A percentile compares a stretch with the other conserved stretches of the same genome.
phyloP scores from a whole-genome alignment of 805 yeast genomes.

The Kuraishia molischiana region DNA sequence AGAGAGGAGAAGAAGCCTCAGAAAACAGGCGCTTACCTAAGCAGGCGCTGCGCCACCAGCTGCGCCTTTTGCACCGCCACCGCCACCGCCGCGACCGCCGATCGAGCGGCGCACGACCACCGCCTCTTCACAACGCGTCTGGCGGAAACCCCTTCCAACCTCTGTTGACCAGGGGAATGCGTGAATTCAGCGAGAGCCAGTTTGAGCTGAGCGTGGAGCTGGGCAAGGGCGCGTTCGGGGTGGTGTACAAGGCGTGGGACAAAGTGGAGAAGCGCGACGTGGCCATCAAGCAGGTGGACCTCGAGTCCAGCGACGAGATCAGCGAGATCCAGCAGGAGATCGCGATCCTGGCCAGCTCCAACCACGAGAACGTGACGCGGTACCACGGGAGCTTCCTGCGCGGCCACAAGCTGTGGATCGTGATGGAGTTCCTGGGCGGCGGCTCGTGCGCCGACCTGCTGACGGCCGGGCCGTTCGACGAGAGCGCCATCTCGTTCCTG shows the following conservation, averaged over 20 bases:
- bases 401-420: constrained; percentile 63
- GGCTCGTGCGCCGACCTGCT: constrained; percentile 65
- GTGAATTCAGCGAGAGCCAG: constrained; percentile 23
- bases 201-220: constrained; percentile 43
- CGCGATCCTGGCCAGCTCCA: constrained; percentile 56
- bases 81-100: too few species aligned
- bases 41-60: too few species aligned
- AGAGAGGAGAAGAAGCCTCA: too few species aligned
- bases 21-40: too few species aligned
- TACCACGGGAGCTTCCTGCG: constrained; percentile 66
- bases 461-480: constrained; percentile 48
- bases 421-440: constrained; percentile 72
- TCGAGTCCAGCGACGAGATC: constrained; percentile 61
- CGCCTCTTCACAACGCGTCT: too few species aligned
- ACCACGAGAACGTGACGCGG: constrained; percentile 49
- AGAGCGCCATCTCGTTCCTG: constrained; percentile 42
- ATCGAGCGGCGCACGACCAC: too few species aligned
- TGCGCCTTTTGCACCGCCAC: too few species aligned
- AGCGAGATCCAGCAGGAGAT: constrained; percentile 69
- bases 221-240: constrained; percentile 76
- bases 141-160: too few species aligned
- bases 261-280: constrained; percentile 31
- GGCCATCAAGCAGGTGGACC: constrained; percentile 59
- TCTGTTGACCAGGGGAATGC: background rate
- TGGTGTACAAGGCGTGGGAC: constrained; percentile 57